Conservation (phyloP, 2,329 filamentous ascomycete species). For the Arthrobotrys pseudoclavata region DNA sequence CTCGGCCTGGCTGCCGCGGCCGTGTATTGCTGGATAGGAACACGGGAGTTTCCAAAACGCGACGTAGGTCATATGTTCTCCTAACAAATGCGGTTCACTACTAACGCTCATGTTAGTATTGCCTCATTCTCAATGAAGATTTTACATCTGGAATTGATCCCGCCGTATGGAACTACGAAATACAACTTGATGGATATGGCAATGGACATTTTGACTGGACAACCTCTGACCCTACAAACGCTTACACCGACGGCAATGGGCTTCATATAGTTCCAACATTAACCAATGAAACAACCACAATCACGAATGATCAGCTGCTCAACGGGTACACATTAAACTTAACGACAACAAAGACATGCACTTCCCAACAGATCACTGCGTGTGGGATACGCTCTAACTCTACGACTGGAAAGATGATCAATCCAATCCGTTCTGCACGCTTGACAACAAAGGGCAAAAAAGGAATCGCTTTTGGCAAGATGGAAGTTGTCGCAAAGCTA, state of each 20-base stretch:
- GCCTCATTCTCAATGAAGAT: conserved; percentile 70
- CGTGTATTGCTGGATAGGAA: conserved; percentile 49
- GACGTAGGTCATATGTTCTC: conserved; percentile 4
- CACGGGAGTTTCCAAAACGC: conserved; percentile 12
- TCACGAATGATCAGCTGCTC: conserved; percentile 39
- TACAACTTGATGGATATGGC: conserved; percentile 67
- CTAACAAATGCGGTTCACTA: neutral
- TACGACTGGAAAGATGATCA: conserved; percentile 68
- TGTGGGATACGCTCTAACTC: conserved; percentile 68
- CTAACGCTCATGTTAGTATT: conserved; percentile 66
- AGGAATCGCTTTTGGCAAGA: conserved; percentile 69
- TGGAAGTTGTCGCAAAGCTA: conserved; percentile 72
- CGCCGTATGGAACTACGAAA: conserved; percentile 70
- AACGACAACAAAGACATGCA: conserved; percentile 68
- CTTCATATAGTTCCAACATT: conserved; percentile 72
- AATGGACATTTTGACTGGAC: conserved; percentile 73
- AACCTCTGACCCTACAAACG: conserved; percentile 69
- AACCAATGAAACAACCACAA: conserved; percentile 64
- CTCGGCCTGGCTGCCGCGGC: conserved; percentile 26
- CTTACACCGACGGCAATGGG: conserved; percentile 69
- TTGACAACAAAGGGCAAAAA: conserved; percentile 69
- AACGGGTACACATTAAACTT: conserved; percentile 69
- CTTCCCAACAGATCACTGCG: conserved; percentile 64
- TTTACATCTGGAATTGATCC: conserved; percentile 68
- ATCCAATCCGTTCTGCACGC: conserved; percentile 70